A percentile compares a stretch with the other conserved stretches of the same genome.
phyloP scores from a whole-genome alignment of 345 rosid genomes.

The Alliaria petiolata region DNA sequence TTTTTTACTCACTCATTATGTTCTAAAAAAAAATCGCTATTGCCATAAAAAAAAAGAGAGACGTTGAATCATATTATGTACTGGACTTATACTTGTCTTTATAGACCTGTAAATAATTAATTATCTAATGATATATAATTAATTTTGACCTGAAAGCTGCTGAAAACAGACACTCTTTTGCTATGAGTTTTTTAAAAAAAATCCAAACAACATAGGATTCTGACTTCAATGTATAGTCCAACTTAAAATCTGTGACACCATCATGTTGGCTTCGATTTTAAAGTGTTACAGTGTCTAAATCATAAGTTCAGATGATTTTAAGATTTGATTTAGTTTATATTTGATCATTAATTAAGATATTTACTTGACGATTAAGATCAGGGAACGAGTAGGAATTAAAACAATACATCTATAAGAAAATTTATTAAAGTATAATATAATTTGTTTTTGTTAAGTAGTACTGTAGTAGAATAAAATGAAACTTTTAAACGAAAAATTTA shows the following conservation, averaged over 20 bases:
- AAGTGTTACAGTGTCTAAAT: not conserved
- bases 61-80: too few species aligned
- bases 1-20: not conserved
- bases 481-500: not conserved
- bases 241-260: not conserved
- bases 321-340: not conserved
- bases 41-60: not conserved
- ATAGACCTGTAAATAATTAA: too few species aligned
- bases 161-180: too few species aligned
- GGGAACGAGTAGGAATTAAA: not conserved
- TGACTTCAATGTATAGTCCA: constrained; percentile 3
- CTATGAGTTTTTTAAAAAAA: too few species aligned
- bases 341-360: not conserved
- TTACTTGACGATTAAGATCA: not conserved
- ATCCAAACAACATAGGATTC: constrained; percentile 17
- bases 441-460: not conserved
- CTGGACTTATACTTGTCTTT: too few species aligned
- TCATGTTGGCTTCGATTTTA: not conserved
- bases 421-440: not conserved
- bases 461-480: not conserved
- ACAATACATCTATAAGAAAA: not conserved
- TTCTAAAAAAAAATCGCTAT: not conserved
- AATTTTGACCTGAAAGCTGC: too few species aligned
- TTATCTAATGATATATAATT: too few species aligned
- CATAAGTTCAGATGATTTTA: not conserved